phyloP scores from a whole-genome alignment of 768 basidiomycete species.

The Brasilioporus rufonigricans region DNA sequence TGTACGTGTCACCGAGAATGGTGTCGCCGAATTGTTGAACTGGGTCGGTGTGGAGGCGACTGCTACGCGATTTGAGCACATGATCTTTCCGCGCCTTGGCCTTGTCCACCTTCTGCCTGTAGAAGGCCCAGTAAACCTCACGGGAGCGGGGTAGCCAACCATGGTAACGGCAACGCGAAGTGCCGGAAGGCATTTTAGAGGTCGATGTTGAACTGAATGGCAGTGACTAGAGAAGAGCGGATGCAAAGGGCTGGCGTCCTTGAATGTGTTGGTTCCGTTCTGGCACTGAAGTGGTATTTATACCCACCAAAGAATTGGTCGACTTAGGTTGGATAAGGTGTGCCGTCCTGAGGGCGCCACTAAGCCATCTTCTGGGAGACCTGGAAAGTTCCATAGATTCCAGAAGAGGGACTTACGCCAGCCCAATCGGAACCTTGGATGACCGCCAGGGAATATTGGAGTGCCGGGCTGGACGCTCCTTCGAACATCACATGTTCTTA shows the following conservation, averaged over 20 bases:
- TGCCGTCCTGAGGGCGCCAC: too few relatives aligned
- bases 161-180: neutral
- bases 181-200: neutral
- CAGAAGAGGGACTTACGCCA: too few relatives aligned
- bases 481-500: neutral
- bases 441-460: neutral
- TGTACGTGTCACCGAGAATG: neutral
- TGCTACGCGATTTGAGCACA: neutral
- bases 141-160: constrained; percentile 1
- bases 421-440: too few relatives aligned
- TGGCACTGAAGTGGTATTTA: neutral
- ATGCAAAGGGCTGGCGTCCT: neutral
- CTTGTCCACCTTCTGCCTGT: neutral
- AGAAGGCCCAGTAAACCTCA: neutral
- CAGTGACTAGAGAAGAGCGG: too few relatives aligned
- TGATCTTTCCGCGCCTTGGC: neutral
- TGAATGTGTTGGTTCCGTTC: neutral
- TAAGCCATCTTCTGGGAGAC: too few relatives aligned
- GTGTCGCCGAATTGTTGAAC: neutral
- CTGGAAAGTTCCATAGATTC: too few relatives aligned
- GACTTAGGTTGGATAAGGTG: neutral
- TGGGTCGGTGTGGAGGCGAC: neutral
- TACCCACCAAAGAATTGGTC: neutral
- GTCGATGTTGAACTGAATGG: neutral
- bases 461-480: neutral